phyloP scores from a whole-genome alignment of 768 basidiomycete genomes.

The Trichaptum fuscoviolaceum region DNA sequence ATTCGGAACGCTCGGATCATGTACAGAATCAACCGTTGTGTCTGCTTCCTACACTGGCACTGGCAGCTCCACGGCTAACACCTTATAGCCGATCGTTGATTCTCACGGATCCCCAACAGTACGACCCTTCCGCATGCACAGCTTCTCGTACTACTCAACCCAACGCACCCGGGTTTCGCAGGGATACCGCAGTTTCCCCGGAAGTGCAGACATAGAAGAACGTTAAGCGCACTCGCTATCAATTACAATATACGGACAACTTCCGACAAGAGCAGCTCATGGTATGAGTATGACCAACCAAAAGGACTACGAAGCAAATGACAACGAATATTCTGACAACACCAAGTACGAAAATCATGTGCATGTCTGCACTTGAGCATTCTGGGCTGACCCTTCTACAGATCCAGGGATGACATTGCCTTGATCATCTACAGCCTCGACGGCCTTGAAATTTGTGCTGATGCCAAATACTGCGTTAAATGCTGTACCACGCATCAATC shows the following conservation, averaged over 20 bases:
- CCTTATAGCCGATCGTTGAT: too few relatives aligned
- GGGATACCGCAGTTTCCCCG: not conserved
- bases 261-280: too few relatives aligned
- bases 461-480: slow-evolving; percentile 41
- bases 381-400: not conserved
- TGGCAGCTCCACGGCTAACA: too few relatives aligned
- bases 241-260: not conserved
- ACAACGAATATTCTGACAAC: not conserved
- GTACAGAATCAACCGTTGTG: not conserved
- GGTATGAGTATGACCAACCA: too few relatives aligned
- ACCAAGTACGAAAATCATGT: not conserved
- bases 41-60: too few relatives aligned
- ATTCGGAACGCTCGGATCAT: not conserved
- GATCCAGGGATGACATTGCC: slow-evolving; percentile 23
- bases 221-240: too few relatives aligned
- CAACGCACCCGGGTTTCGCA: not conserved
- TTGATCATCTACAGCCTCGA: slow-evolving; percentile 35
- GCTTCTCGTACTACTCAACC: not conserved
- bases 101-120: not conserved
- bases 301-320: too few relatives aligned
- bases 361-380: not conserved
- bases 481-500: slow-evolving; percentile 6
- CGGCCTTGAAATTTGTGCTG: slow-evolving; percentile 29
- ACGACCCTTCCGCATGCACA: not conserved
- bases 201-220: not conserved